These are phyloP conservation scores for Lyophyllum shimeji DNA, from an alignment of 768 basidiomycete species.

Conservation along the genomic window DNA sequence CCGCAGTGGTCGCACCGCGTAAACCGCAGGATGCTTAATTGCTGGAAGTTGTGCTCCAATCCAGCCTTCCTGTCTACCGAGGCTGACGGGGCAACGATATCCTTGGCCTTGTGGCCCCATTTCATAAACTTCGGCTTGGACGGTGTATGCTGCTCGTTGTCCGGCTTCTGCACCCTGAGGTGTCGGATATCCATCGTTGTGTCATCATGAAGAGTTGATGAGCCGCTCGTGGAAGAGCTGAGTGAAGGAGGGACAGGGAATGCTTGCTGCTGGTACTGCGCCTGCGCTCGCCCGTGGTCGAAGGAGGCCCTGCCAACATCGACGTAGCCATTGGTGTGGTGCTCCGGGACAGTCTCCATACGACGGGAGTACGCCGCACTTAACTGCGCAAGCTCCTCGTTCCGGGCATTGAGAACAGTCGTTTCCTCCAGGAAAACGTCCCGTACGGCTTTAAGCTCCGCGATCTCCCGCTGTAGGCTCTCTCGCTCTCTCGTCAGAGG, in stretches of 20 bases:
- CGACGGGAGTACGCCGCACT: constrained; percentile 81
- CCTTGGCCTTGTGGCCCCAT: constrained; percentile 60
- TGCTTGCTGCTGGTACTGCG: constrained; percentile 26
- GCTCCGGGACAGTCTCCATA: constrained; percentile 56
- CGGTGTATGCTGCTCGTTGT: constrained; percentile 45
- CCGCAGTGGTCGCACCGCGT: constrained; percentile 94
- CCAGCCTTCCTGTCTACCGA: constrained; percentile 35
- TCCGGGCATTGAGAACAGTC: constrained; percentile 83
- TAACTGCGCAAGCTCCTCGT: constrained; percentile 90
- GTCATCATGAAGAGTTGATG: constrained; percentile 52
- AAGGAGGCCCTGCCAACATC: constrained; percentile 22
- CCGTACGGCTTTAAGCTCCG: constrained; percentile 81
- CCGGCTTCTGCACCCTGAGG: constrained; percentile 42
- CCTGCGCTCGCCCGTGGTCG: constrained; percentile 26
- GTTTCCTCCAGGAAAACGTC: constrained; percentile 92
- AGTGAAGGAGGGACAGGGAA: constrained; percentile 33
- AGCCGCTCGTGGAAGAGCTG: constrained; percentile 44
- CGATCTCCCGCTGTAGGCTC: constrained; percentile 73
- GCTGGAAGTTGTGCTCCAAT: constrained; percentile 85
- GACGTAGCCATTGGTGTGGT: constrained; percentile 26
- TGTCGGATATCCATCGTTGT: constrained; percentile 32
- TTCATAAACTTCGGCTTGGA: constrained; percentile 65
- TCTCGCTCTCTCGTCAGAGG: constrained; percentile 85
- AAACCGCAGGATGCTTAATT: constrained; percentile 83
- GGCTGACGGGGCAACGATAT: constrained; percentile 32